These are phyloP conservation scores for Candida coleopterorum DNA, from an alignment of 805 yeast species.

Conservation along the genomic window DNA sequence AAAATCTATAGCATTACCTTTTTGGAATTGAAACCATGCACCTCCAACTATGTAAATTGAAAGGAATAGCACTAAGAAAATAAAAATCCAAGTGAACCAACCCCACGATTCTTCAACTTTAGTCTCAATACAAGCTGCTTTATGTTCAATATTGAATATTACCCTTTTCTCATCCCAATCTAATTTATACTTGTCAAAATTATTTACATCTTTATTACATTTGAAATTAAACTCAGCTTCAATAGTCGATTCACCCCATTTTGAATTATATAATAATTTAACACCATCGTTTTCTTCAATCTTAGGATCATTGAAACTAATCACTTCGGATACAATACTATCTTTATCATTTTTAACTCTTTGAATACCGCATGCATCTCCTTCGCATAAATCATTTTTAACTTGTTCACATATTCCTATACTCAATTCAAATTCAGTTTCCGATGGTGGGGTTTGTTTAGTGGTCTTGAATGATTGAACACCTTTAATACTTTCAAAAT, in stretches of 20 bases:
- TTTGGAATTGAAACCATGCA: constrained; percentile 71
- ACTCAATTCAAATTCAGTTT: constrained; percentile 59
- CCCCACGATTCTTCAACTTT: constrained; percentile 60
- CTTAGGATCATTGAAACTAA: constrained; percentile 46
- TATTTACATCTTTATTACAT: constrained; percentile 34
- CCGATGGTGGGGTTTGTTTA: constrained; percentile 75
- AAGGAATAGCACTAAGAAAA: constrained; percentile 62
- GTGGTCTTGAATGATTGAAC: constrained; percentile 36
- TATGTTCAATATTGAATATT: constrained; percentile 24
- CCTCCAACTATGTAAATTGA: constrained; percentile 69
- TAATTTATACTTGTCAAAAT: constrained; percentile 17
- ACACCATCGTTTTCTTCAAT: constrained; percentile 27
- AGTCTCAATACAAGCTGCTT: constrained; percentile 37
- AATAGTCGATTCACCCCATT: constrained; percentile 64
- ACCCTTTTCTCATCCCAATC: constrained; percentile 36
- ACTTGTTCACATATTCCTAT: constrained; percentile 63
- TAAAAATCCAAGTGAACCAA: constrained; percentile 77
- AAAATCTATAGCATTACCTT: constrained; percentile 66
- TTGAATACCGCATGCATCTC: constrained; percentile 74
- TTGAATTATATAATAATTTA: constrained; percentile 36
- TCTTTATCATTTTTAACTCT: constrained; percentile 47
- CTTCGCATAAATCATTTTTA: constrained; percentile 26
- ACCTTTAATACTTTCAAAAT: constrained; percentile 47
- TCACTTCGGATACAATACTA: constrained; percentile 52
- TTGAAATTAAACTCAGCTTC: constrained; percentile 43